Evolutionary conservation across 2,329 filamentous ascomycete species (phyloP), one percentile per base, ranked within the genome.

Genomic region (Trichoderma sp.): DNA sequence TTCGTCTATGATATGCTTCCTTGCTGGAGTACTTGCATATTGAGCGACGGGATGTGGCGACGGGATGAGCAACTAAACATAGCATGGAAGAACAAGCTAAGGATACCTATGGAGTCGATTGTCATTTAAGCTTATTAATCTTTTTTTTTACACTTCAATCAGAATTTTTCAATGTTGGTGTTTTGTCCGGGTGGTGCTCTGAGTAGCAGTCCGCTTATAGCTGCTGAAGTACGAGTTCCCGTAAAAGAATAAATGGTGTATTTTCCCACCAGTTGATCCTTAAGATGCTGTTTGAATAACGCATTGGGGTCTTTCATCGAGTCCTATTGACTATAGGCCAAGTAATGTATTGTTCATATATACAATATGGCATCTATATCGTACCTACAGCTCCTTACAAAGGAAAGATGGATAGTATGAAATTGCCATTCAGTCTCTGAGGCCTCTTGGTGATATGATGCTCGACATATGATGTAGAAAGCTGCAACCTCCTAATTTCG

Each of bases 11-110:
- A 29, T 56, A 10, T 53, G 47, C 57, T 43, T 63, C 59, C 63
- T 64, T 61, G 52, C 58, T 70, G 70, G 24, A 60, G 7, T 58
- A 52, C 33, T 60, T 67, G 56, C 59, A 63, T 52, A 62, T 43
- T 31, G 49, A 58, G 55, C 56, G 56, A 40, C 35, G 56, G 35
- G 37, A 37, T 33, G 47, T 35, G 49, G 66, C 33, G 21, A 37
- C 37, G 33, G 33, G 49, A 29, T 33, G 66, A 49, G 64, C 33
- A n/a, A 55, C 59, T 47, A 52, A 68, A 49, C 67, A 68, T 29
- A 43, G 52, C 29, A 63, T 63, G 58, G 49, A 63, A 57, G 14
- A 62, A n/a, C 31, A 49, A 60, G 56, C 35, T 53, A 47, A 59
- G 67, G 67, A 56, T 56, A 57, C 53, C 37, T 57, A 55, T 33